Base-by-base conservation (phyloP, 257 asterid genomes). In the Solanum dulcamara region DNA sequence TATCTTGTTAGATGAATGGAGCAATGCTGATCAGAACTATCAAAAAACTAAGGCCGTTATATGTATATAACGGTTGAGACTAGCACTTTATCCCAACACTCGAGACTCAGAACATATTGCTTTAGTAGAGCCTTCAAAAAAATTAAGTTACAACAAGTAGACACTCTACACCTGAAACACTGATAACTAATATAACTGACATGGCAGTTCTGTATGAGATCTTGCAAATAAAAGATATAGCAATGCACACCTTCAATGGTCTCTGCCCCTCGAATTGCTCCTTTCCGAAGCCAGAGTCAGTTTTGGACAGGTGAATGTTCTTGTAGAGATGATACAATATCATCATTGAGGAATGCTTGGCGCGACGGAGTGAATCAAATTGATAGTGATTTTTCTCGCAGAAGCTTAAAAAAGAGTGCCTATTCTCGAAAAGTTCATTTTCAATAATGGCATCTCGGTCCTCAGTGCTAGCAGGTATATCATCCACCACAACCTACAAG, bases 291-390 rank as follows among this genome's bases (percentile, higher is more conserved):
- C 51, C 53, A 84, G 51, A 46, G 51, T 74, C 81, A 20, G 66
- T 57, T 64, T 74, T 28, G 50, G 86, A 32, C 64, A 46, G 75
- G 80, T 84, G 81, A 67, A 84, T 84, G 42, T 81, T 59, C 80
- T 88, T 85, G 88, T 86, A 87, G 85, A 94, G 94, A 86, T 92
- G 93, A 86, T 91, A 86, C 84, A 95, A 51, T 87, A 95, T 93
- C 97, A 95, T 95, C 97, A 93, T 95, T n/a, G 97, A 88, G 15
- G 98, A 95, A 86, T 93, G 91, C 89, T 95, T 95, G 59, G 97
- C 97, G 30, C 93, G 93, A 14, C 97, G 94, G 84, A 91, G 92
- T 6, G 96, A 84, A 80, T 91, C 92, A 70, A 95, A 95, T 84
- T 93, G 97, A 77, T 90, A 95, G 71, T 89, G 72, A 57, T 92